Evolutionary conservation across 2,329 filamentous ascomycete genomes (phyloP), one percentile per base, ranked within the genome.

Genomic region (Pseudogymnoascus sp.): DNA sequence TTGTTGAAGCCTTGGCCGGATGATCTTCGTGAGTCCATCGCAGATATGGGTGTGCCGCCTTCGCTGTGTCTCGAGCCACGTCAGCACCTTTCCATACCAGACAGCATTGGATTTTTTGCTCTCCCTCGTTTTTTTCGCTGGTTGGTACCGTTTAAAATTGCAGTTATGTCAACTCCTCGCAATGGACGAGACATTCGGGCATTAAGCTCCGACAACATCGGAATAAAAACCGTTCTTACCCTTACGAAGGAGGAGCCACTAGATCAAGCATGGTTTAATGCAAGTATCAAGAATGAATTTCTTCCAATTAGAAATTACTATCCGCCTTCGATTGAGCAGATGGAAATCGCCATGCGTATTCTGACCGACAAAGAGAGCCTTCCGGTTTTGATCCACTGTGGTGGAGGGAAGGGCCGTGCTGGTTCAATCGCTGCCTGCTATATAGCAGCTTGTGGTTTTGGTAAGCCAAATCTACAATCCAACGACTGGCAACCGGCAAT

Each of bases 61-160:
- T 37, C 55, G 7, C 18, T 57, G 10, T 37, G 55, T 9, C 34
- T 57, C n/a, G 55, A 57, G 30, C 18, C 30, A 7, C 55, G 55
- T 37, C 30, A n/a, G 12, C 30, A 35, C 13, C 48, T 18, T 58
- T 35, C 10, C 18, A 37, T 48, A 59, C 61, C 45, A 12, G 30
- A 12, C 7, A 19, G 15, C 33, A 28, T 26, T 6, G 59, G 33
- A 48, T 39, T 18, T 21, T 58, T 28, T 6, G 28, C 60, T 8
- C 60, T 64, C 23, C 63, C 63, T 2, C 60, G 63, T 10, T 64
- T 63, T 35, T 64, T 64, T 52, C 62, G 62, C 3, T 64, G 63
- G 63, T 6, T 63, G 0, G 45, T 64, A 10, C 60, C 62, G 5
- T 45, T 57, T 12, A 21, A 48, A 56, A 38, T 64, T 9, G 62